A percentile compares a stretch with the other conserved stretches of the same genome.
Conservation (phyloP, 1,139 yeast genomes). For the Taiozyma sp. region DNA sequence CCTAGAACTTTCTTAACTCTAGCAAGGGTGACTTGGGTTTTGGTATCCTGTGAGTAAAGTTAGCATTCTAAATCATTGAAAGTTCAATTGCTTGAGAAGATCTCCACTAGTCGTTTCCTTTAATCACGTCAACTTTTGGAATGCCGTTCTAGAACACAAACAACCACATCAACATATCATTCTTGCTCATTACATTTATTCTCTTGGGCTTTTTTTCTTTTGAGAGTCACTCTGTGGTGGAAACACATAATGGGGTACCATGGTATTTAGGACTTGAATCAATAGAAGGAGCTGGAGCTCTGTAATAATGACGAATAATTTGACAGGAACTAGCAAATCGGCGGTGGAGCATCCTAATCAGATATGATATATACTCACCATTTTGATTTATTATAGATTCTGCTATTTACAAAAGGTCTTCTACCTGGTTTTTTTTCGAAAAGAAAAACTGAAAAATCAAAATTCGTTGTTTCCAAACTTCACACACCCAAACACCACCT, state of each 20-base stretch:
- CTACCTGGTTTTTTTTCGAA: constrained; percentile 1
- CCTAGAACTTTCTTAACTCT: constrained; percentile 98
- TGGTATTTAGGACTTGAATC: neutral
- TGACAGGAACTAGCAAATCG: neutral
- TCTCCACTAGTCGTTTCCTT: neutral
- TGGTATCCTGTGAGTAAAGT: constrained; percentile 49
- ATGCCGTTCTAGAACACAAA: neutral
- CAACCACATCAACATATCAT: neutral
- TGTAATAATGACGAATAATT: neutral
- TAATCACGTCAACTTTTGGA: neutral
- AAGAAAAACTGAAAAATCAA: constrained; percentile 3
- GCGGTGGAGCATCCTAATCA: neutral
- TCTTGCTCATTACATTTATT: neutral
- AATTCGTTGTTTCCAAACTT: neutral
- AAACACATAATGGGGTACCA: neutral
- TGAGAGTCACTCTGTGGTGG: neutral
- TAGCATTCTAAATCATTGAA: constrained; percentile 1
- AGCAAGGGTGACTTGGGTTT: constrained; percentile 98
- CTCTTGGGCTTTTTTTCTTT: neutral
- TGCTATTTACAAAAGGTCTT: neutral
- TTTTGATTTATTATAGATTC: constrained; percentile 2
- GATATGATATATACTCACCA: neutral
- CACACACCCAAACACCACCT: constrained; percentile 2
- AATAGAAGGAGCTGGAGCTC: neutral
- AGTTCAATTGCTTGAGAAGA: neutral